Evolutionary conservation across 495 filamentous ascomycete genomes (phyloP).

Genomic region (Penicillium flavigenum): DNA sequence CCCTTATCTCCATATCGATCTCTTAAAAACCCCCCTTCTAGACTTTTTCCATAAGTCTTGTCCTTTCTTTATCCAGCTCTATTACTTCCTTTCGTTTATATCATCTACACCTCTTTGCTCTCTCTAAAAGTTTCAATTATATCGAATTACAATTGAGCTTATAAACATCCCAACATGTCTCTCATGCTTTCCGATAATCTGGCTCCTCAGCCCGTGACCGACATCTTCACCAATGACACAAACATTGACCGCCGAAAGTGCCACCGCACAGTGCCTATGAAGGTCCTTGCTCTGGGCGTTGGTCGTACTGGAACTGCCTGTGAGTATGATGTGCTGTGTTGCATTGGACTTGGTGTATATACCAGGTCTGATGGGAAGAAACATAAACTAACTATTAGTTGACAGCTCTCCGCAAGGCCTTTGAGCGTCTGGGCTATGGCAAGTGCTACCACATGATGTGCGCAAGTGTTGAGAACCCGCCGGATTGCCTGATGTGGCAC

Average conservation of each 20-base stretch:
- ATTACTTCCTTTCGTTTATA: slow-evolving; percentile 4
- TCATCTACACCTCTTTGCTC: slow-evolving; percentile 4
- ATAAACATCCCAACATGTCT: slow-evolving; percentile 36
- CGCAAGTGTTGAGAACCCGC: slow-evolving; percentile 58
- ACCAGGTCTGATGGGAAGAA: slow-evolving; percentile 2
- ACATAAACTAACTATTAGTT: slow-evolving; percentile 15
- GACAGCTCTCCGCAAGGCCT: slow-evolving; percentile 58
- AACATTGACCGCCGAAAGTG: slow-evolving; percentile 63
- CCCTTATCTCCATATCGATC: slow-evolving; percentile 24
- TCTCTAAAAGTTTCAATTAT: background rate
- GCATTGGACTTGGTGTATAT: background rate
- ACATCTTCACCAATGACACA: slow-evolving; percentile 56
- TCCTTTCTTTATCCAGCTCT: slow-evolving; percentile 25
- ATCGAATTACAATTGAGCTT: slow-evolving; percentile 10
- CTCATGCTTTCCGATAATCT: slow-evolving; percentile 45
- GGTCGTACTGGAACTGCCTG: slow-evolving; percentile 68
- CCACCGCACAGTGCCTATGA: slow-evolving; percentile 63
- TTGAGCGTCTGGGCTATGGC: slow-evolving; percentile 59
- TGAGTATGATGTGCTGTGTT: slow-evolving; percentile 31
- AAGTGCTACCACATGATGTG: slow-evolving; percentile 70
- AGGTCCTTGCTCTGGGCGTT: slow-evolving; percentile 61
- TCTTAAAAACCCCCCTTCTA: slow-evolving; percentile 24
- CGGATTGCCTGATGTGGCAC: slow-evolving; percentile 61
- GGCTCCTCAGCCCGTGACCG: slow-evolving; percentile 45
- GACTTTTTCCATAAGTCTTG: slow-evolving; percentile 30